Base-by-base conservation (phyloP, 768 basidiomycete genomes). In the Steccherinum ochraceum region DNA sequence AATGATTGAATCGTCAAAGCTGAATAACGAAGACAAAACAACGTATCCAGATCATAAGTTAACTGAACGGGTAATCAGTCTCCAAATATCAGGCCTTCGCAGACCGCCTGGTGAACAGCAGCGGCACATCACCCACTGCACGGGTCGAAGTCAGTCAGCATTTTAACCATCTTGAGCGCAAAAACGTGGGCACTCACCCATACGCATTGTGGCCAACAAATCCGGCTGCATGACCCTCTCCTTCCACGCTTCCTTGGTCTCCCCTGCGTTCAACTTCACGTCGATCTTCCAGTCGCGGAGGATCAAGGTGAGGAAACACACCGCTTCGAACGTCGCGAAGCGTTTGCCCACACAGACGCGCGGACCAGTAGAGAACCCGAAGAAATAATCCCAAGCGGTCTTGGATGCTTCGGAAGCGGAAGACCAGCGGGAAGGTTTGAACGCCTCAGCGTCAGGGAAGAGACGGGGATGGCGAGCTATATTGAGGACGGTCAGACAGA, bases 211-310 rank as follows among this genome's bases (percentile, higher is more conserved):
- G 7, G 30, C 30, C 30, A 35, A 35, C 30, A 35, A 35, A 35
- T 7, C 16, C 16, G 30, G 41, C 10, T 23, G 10, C 41, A 43
- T 43, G 7, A 43, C 54, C 25, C 65, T 48, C 27, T 58, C 52
- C 43, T 50, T 44, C 60, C 61, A 67, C 43, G 53, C 46, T 23
- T 55, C 50, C 45, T 41, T 47, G 25, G 61, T 64, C 51, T 68
- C 64, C 25, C 60, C 63, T 12, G 18, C 26, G 24, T 50, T 27
- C 27, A 58, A 48, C 24, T 40, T 46, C 24, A 61, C 43, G 25
- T 62, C 65, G 16, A 69, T 23, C 41, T 60, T 57, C 55, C 60
- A 69, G 47, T 67, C 66, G 11, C 59, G 58, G 27, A 69, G 57
- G n/a, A 67, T 46, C 13, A 52, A 40, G 2, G 58, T 55, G 5